These are phyloP conservation scores for Cryptococcus jaspeensis DNA, from an alignment of 1,284 basidiomycete species.

Conservation along the genomic window DNA sequence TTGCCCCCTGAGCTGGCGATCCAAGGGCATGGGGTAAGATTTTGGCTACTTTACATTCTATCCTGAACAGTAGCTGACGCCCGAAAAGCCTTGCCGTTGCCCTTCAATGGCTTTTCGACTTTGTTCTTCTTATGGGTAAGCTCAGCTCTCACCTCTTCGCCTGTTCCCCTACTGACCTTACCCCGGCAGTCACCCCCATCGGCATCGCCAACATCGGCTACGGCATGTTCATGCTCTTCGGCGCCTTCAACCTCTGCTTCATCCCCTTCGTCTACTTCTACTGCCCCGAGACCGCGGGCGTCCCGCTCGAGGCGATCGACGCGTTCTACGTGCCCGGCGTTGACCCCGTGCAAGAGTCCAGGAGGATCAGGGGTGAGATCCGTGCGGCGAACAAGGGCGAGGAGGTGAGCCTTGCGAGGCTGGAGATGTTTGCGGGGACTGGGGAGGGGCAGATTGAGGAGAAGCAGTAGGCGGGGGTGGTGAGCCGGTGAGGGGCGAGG, in stretches of 20 bases:
- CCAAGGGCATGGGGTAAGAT: slow-evolving; percentile 20
- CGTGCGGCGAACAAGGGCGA: not conserved
- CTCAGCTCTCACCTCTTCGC: not conserved
- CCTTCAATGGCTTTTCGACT: slow-evolving; percentile 28
- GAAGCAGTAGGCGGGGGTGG: too few relatives aligned
- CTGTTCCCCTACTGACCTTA: not conserved
- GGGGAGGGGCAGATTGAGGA: not conserved
- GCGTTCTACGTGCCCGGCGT: slow-evolving; percentile 17
- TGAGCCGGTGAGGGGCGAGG: not conserved
- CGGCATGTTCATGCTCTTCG: slow-evolving; percentile 57
- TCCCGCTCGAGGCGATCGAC: slow-evolving; percentile 23
- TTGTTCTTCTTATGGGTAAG: slow-evolving; percentile 54
- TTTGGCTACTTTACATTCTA: not conserved
- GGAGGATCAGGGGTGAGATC: slow-evolving; percentile 4
- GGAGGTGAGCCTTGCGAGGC: not conserved
- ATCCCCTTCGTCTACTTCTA: slow-evolving; percentile 54
- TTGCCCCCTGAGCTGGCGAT: slow-evolving; percentile 19
- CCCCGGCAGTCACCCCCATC: slow-evolving; percentile 51
- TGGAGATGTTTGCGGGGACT: not conserved
- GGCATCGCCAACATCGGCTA: slow-evolving; percentile 58
- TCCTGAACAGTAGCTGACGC: not conserved
- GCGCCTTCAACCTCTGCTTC: slow-evolving; percentile 56
- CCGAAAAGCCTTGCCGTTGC: slow-evolving; percentile 15
- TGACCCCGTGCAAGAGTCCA: slow-evolving; percentile 20
- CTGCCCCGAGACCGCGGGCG: slow-evolving; percentile 24